Percentiles rank a stretch among this genome's conserved stretches.
These are phyloP conservation scores for Sugiyamaella neomexicana DNA, from an alignment of 1,139 yeast genomes.

Conservation along the genomic window DNA sequence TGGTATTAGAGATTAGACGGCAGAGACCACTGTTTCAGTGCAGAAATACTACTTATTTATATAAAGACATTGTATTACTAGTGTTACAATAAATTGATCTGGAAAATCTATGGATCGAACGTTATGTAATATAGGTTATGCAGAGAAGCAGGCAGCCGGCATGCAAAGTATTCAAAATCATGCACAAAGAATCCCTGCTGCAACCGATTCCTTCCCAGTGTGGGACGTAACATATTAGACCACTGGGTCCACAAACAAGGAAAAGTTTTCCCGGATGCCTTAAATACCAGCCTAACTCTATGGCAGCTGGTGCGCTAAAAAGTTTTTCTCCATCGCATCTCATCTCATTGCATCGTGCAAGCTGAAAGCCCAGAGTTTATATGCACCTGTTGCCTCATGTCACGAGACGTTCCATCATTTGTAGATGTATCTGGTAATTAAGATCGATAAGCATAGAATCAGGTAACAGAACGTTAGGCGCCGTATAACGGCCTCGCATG, in stretches of 20 bases:
- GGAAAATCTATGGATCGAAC: background rate
- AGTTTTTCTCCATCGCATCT: background rate
- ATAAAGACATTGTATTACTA: background rate
- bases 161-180: background rate
- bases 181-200: background rate
- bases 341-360: conserved; percentile 6
- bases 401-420: conserved; percentile 9
- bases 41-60: background rate
- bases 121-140: background rate
- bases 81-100: background rate
- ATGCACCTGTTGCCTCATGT: conserved; percentile 5
- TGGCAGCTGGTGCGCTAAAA: background rate
- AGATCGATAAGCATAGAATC: background rate
- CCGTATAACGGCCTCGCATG: conserved; percentile 6
- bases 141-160: background rate
- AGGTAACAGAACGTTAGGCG: background rate
- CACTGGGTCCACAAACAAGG: background rate
- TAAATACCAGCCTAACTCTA: background rate
- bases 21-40: too few species aligned
- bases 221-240: background rate
- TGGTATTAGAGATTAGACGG: background rate
- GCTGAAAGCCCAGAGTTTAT: background rate
- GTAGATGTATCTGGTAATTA: background rate
- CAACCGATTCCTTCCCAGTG: background rate
- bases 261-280: background rate